Evolutionary conservation across 352 stramenopile species (phyloP).

Genomic region (Blastocystis sp.): DNA sequence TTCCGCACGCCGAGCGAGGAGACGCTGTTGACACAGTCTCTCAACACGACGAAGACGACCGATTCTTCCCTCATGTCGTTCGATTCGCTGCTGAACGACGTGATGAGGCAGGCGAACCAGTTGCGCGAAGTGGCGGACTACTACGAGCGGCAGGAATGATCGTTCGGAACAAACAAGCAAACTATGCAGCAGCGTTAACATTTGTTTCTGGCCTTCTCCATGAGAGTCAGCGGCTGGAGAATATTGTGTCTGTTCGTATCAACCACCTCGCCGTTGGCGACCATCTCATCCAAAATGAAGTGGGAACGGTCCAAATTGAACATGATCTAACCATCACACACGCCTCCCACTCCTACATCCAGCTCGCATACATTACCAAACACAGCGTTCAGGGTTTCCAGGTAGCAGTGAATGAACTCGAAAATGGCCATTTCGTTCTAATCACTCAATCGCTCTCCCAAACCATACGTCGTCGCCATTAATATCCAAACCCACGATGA

Average conservation of each 20-base stretch:
- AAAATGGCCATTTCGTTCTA: slow-evolving; percentile 97
- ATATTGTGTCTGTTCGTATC: slow-evolving; percentile 58
- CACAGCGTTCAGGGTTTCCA: slow-evolving; percentile 98
- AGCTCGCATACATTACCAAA: slow-evolving; percentile 89
- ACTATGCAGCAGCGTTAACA: slow-evolving; percentile 56
- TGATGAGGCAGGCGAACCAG: slow-evolving; percentile 1
- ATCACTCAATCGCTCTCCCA: slow-evolving; percentile 56
- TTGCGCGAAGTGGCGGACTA: slow-evolving; percentile 15
- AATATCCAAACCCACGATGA: slow-evolving; percentile 95
- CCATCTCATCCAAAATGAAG: slow-evolving; percentile 78
- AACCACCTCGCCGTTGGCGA: slow-evolving; percentile 60
- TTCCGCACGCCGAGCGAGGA: not conserved
- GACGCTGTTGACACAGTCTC: slow-evolving; percentile 9
- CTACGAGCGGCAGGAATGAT: slow-evolving; percentile 9
- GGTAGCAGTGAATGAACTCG: slow-evolving; percentile 98
- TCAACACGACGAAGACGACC: not conserved
- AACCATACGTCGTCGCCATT: slow-evolving; percentile 71
- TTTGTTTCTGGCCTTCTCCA: slow-evolving; percentile 59
- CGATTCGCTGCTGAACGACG: not conserved
- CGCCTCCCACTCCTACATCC: slow-evolving; percentile 66
- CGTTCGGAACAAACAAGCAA: slow-evolving; percentile 11
- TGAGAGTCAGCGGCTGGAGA: slow-evolving; percentile 51
- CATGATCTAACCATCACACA: slow-evolving; percentile 62
- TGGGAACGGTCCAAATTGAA: slow-evolving; percentile 81
- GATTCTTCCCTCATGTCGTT: slow-evolving; percentile 6